Evolutionary conservation across 352 stramenopile species (phyloP).

Genomic region (Globisporangium parvum): DNA sequence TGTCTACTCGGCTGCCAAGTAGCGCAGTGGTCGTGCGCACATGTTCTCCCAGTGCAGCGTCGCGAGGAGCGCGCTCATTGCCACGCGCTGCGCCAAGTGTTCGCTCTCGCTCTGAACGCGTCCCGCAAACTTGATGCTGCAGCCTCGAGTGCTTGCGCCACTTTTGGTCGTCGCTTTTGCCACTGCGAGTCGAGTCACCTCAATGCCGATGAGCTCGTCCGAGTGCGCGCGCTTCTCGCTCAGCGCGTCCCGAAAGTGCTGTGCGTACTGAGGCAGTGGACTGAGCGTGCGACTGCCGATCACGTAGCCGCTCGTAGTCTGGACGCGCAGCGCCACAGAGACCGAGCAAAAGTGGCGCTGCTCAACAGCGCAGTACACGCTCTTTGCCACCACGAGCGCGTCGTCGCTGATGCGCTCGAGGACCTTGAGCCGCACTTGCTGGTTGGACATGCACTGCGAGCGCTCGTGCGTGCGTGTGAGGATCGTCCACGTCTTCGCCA

Average conservation of each 20-base stretch:
- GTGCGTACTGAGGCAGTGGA: slow-evolving; percentile 15
- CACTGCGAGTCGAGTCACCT: slow-evolving; percentile 12
- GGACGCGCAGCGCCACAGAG: background rate
- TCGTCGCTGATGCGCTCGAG: slow-evolving; percentile 17
- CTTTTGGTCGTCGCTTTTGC: background rate
- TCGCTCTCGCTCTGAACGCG: slow-evolving; percentile 16
- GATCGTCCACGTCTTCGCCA: slow-evolving; percentile 23
- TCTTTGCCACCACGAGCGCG: slow-evolving; percentile 16
- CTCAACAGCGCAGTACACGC: slow-evolving; percentile 12
- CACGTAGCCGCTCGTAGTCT: slow-evolving; percentile 13
- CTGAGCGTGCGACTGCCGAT: slow-evolving; percentile 18
- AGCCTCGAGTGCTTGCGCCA: slow-evolving; percentile 8
- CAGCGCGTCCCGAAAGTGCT: slow-evolving; percentile 8
- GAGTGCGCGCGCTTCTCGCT: slow-evolving; percentile 15
- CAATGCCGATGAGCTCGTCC: slow-evolving; percentile 9
- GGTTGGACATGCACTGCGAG: slow-evolving; percentile 14
- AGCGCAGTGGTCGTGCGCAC: slow-evolving; percentile 12
- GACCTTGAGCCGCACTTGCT: slow-evolving; percentile 26
- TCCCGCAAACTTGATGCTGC: slow-evolving; percentile 17
- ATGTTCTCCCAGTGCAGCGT: slow-evolving; percentile 26
- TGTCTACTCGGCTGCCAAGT: background rate
- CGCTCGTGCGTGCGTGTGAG: slow-evolving; percentile 9
- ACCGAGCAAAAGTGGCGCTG: slow-evolving; percentile 2
- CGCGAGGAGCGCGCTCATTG: slow-evolving; percentile 17
- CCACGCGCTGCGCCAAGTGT: slow-evolving; percentile 17